These are phyloP conservation scores for Boletus barrowsii DNA, from an alignment of 768 basidiomycete genomes.

Conservation along the genomic window DNA sequence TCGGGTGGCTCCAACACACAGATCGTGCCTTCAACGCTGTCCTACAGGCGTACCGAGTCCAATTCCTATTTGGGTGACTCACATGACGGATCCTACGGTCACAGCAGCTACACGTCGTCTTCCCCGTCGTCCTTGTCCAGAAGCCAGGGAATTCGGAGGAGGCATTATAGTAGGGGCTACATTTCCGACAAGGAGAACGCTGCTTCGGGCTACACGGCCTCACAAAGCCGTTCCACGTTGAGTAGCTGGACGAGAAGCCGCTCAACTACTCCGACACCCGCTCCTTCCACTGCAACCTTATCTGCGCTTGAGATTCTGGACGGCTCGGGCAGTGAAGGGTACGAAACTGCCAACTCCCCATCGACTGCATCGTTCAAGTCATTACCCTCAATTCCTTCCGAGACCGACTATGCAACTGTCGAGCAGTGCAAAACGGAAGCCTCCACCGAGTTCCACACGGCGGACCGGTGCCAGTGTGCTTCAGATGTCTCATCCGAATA, in stretches of 20 bases:
- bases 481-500: constrained; percentile 47
- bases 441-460: constrained; percentile 49
- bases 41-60: constrained; percentile 50
- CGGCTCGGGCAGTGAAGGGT: constrained; percentile 49
- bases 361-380: constrained; percentile 54
- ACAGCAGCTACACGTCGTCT: constrained; percentile 34
- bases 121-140: constrained; percentile 59
- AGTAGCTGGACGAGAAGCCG: constrained; percentile 34
- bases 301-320: constrained; percentile 31
- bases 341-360: constrained; percentile 42
- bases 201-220: constrained; percentile 31
- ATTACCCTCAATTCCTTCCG: constrained; percentile 58
- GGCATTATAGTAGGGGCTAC: constrained; percentile 39
- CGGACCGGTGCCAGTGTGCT: constrained; percentile 33
- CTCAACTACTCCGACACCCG: constrained; percentile 30
- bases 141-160: constrained; percentile 51
- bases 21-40: constrained; percentile 48
- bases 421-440: constrained; percentile 42
- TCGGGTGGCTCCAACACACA: constrained; percentile 43
- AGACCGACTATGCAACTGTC: constrained; percentile 44
- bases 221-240: constrained; percentile 33
- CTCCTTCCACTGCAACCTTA: constrained; percentile 28
- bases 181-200: constrained; percentile 60
- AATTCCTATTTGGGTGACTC: constrained; percentile 58
- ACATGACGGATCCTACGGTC: constrained; percentile 38